Conservation (phyloP, 169 alveolate genomes). For the Plasmodium gallinaceum region DNA sequence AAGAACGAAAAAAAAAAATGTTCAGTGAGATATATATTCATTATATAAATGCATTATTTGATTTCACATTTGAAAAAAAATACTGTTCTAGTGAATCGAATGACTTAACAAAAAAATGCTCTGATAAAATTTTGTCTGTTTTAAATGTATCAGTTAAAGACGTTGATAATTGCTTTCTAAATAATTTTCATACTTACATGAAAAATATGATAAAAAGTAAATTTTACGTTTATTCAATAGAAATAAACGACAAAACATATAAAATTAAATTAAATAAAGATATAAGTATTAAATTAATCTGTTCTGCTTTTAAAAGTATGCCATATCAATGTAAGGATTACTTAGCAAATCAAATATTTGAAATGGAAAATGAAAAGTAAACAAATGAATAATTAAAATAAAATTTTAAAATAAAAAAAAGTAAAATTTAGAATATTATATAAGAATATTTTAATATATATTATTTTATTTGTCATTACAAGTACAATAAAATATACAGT, state of each 20-base stretch:
- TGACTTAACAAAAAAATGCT: conserved; percentile 68
- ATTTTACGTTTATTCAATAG: conserved; percentile 63
- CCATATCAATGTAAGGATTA: conserved; percentile 39
- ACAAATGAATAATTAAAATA: conserved; percentile 6
- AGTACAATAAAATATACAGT: too few relatives aligned
- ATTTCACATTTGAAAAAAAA: conserved; percentile 53
- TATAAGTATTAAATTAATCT: conserved; percentile 33
- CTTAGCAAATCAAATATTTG: background rate
- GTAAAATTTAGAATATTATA: background rate
- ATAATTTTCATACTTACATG: conserved; percentile 56
- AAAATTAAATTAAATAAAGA: conserved; percentile 67
- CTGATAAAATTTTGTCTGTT: conserved; percentile 31
- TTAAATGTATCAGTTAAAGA: conserved; percentile 43
- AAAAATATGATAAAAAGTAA: conserved; percentile 60
- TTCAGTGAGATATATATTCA: conserved; percentile 55
- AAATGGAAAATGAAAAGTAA: background rate
- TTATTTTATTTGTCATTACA: too few relatives aligned
- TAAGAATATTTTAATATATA: too few relatives aligned
- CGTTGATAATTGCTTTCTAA: conserved; percentile 41
- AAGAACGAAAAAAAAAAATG: background rate
- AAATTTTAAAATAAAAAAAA: background rate
- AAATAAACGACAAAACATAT: conserved; percentile 36
- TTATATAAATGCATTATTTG: conserved; percentile 67
- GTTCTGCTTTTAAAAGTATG: conserved; percentile 66
- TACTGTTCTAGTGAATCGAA: conserved; percentile 55